Percentiles rank a stretch among this genome's conserved stretches.
These are phyloP conservation scores for Fabrea salina DNA, from an alignment of 169 alveolate genomes.

Conservation along the genomic window DNA sequence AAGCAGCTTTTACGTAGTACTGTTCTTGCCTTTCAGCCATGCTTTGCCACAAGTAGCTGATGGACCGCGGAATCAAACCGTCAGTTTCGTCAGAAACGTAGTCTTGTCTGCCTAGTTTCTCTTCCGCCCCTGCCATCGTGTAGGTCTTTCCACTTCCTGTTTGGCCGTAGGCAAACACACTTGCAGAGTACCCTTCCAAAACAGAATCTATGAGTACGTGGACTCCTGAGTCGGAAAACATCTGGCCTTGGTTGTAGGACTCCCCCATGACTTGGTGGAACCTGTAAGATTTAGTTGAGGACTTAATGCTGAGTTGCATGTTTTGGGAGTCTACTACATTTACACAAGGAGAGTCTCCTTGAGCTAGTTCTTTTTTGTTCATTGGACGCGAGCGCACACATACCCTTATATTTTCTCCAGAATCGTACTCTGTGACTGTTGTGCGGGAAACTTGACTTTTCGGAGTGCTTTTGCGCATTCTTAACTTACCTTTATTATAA, in stretches of 20 bases:
- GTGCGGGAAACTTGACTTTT: background rate
- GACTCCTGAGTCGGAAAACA: constrained; percentile 36
- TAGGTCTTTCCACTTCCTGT: constrained; percentile 76
- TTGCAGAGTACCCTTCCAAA: constrained; percentile 68
- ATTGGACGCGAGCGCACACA: constrained; percentile 70
- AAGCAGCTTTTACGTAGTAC: constrained; percentile 79
- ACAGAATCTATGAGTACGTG: constrained; percentile 47
- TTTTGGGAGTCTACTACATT: constrained; percentile 32
- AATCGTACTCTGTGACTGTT: constrained; percentile 30
- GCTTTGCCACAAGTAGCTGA: constrained; percentile 72
- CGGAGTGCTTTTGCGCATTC: constrained; percentile 4
- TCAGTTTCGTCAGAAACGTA: constrained; percentile 76
- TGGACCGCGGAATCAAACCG: constrained; percentile 81
- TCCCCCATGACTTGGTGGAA: constrained; percentile 51
- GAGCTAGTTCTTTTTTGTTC: constrained; percentile 48
- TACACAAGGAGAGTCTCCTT: constrained; percentile 63
- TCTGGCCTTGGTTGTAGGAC: constrained; percentile 40
- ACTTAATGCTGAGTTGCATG: constrained; percentile 32
- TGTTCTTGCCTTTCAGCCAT: constrained; percentile 73
- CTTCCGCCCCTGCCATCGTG: constrained; percentile 81
- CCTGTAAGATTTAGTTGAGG: constrained; percentile 37
- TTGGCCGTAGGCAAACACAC: constrained; percentile 76
- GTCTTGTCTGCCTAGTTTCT: constrained; percentile 59
- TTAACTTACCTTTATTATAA: too few relatives aligned
- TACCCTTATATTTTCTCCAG: constrained; percentile 73